Evolutionary conservation across 2,329 filamentous ascomycete species (phyloP), one percentile per base, ranked within the genome.

Genomic region (Chrysoporthe cubensis): DNA sequence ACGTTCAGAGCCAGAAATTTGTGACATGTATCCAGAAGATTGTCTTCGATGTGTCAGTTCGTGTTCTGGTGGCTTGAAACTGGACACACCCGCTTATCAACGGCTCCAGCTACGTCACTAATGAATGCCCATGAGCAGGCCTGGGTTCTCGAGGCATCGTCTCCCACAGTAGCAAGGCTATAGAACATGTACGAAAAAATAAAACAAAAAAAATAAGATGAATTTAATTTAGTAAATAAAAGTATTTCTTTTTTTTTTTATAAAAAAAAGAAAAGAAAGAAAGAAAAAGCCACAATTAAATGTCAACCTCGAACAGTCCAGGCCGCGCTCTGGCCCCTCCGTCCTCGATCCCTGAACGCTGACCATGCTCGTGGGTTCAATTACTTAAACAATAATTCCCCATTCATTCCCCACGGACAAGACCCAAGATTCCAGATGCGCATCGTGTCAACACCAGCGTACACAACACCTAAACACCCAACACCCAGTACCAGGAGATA

Each of bases 401-500:
- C 48, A 52, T 52, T 52, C 48, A 26, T 26, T 26, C 54, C 34
- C 54, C 32, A 40, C 54, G 54, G 26, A 26, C 26, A 26, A 26
- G 9, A 57, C 2, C 4, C 54, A 37, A 40, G 16, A 32, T 40
- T 60, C 60, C 48, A 61, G 21, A 61, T 46, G 21, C 34, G 40
- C 56, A 59, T 61, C 61, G 13, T 63, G 61, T 43, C 48, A 63
- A 63, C 46, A 52, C 26, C 37, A 54, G 26, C 26, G 26, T 26
- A 26, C 26, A 26, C 26, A 26, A 26, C 26, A 26, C 26, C 26
- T 26, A 26, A 26, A 26, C 26, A 26, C 26, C 26, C 37, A 66
- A 13, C 34, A n/a, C 34, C 9, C 54, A 40, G 16, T 34, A 21
- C 54, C 16, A 57, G 2, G 8, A 40, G 8, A 40, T 9, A 43